A percentile compares a stretch with the other conserved stretches of the same genome.
These are phyloP conservation scores for Ophiostoma fasciatum DNA, from an alignment of 2,329 filamentous ascomycete species.

Conservation along the genomic window DNA sequence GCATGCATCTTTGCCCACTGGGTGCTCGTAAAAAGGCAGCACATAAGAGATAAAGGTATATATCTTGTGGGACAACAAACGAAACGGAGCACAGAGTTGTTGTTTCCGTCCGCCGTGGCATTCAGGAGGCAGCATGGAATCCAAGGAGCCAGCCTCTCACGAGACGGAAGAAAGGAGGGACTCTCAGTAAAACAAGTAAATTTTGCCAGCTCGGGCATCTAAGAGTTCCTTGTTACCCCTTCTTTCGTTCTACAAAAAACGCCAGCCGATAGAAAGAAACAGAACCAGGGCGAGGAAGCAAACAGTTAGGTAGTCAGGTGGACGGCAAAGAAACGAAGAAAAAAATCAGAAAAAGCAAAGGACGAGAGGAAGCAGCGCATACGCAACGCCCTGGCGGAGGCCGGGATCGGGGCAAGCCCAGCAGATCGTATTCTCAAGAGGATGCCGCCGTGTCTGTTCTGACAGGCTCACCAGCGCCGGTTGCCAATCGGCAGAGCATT, in stretches of 20 bases:
- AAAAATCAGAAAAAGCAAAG: background rate
- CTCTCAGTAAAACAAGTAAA: slow-evolving; percentile 4
- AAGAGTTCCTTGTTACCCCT: slow-evolving; percentile 5
- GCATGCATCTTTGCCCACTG: too few species aligned
- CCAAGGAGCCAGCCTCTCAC: background rate
- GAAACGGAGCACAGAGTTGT: too few species aligned
- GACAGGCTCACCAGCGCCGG: slow-evolving; percentile 33
- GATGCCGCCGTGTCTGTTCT: background rate
- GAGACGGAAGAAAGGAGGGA: background rate
- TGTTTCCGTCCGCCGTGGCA: too few species aligned
- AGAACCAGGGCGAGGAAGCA: background rate
- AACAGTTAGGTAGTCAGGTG: too few species aligned
- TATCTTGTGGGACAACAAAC: too few species aligned
- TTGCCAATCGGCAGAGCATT: slow-evolving; percentile 35
- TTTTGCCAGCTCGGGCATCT: slow-evolving; percentile 5
- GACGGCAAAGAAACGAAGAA: background rate
- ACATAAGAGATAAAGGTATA: too few species aligned
- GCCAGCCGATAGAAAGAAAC: slow-evolving; percentile 1
- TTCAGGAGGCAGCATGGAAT: background rate
- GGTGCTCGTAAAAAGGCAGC: too few species aligned
- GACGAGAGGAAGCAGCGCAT: background rate
- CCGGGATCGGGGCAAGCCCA: too few species aligned
- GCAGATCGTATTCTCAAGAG: too few species aligned
- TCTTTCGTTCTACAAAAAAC: slow-evolving; percentile 7
- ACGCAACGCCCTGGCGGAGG: too few species aligned